A percentile compares a stretch with the other conserved stretches of the same genome.
Conservation (phyloP, 805 yeast genomes). For the Metschnikowia lochheadii region DNA sequence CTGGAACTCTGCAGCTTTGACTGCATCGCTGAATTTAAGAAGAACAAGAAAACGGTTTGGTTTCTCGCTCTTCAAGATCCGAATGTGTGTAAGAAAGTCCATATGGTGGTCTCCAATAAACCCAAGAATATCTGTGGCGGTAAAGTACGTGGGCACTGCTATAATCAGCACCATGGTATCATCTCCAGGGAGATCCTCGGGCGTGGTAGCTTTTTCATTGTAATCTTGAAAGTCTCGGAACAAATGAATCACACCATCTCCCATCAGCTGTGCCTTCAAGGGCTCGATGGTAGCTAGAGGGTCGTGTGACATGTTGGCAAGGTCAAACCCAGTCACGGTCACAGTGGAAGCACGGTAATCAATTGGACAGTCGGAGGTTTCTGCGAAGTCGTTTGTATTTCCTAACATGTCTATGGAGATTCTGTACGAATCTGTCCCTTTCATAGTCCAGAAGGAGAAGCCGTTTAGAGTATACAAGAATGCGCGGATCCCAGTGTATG, state of each 20-base stretch:
- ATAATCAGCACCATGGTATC: constrained; percentile 70
- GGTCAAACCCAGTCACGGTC: constrained; percentile 18
- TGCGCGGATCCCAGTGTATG: neutral
- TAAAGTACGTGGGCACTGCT: constrained; percentile 85
- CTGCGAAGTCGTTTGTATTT: neutral
- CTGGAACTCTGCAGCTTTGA: constrained; percentile 61
- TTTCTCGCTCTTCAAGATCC: constrained; percentile 63
- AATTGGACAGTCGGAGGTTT: neutral
- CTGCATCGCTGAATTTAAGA: constrained; percentile 60
- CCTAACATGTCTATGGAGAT: constrained; percentile 26
- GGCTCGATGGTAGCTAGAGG: constrained; percentile 33
- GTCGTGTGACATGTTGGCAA: constrained; percentile 7
- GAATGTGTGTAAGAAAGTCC: constrained; percentile 59
- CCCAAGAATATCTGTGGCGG: constrained; percentile 78
- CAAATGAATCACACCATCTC: constrained; percentile 69
- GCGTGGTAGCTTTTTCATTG: constrained; percentile 5
- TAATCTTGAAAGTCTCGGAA: constrained; percentile 45
- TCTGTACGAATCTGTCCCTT: constrained; percentile 41
- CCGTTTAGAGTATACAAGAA: neutral
- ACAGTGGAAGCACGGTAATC: constrained; percentile 35
- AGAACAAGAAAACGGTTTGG: constrained; percentile 72
- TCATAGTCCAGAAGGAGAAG: constrained; percentile 21
- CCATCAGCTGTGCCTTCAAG: constrained; percentile 59
- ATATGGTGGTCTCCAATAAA: constrained; percentile 65
- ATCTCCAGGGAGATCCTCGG: constrained; percentile 36